Base-by-base conservation (phyloP, 129 eudicot species). In the Pulicaria dysenterica region DNA sequence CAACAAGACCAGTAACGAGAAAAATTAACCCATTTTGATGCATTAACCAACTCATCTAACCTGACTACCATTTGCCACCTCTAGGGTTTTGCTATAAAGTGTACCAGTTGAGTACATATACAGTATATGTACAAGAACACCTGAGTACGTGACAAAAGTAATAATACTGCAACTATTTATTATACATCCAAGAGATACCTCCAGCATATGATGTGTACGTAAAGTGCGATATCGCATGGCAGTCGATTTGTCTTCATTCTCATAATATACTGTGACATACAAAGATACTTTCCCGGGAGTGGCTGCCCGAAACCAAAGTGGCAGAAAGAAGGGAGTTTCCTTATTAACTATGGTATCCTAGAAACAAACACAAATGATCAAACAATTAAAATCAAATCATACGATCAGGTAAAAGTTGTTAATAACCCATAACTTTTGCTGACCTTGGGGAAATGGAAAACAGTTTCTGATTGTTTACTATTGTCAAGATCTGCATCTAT, bases 231-330 rank as follows among this genome's bases (percentile, higher is more conserved):
- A 94, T 62, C 78, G 74, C 82, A 94, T 84, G 42, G 77, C 84
- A 36, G 84, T 69, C 9, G 89, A 82, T 81, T 41, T 72, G 66
- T 94, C 96, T 55, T 85, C 99, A 63, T 83, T 77, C 81, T 94
- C 99, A 59, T 94, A 90, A 75, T 94, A 94, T 50, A 94, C 34
- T 68, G 82, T 69, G 16, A 94, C 73, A 63, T 74, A 83, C 77
- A 94, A 72, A 16, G 99, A 83, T 56, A 77, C 58, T 31, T 72
- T 84, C 54, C 99, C 99, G 43, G 90, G 89, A 69, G 90, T 78
- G 51, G 97, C 99, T 69, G 99, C 97, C 80, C 97, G 76, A 67
- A 94, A 84, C 96, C 96, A 94, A 42, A 94, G 85, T 46, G 99
- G 99, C 89, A 89, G 81, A 64, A 72, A 56, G 67, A 94, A 79